Percentiles rank a stretch among this genome's conserved stretches.
Conservation (phyloP, 306 rosid genomes). For the Cicer arietinum region DNA sequence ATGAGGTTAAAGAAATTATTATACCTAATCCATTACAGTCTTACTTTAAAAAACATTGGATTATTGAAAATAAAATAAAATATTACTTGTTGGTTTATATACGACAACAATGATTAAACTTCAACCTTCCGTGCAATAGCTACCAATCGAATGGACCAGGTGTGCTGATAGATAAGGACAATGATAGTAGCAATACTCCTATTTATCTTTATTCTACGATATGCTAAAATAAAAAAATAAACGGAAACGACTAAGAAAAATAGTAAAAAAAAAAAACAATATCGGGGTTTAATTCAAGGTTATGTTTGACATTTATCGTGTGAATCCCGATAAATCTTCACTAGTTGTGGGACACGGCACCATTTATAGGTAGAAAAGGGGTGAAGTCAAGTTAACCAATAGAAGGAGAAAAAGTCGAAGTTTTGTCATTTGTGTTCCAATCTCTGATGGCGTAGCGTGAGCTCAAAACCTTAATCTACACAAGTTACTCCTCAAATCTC, state of each 20-base stretch:
- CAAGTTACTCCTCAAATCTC: not conserved
- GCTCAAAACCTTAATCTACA: slow-evolving; percentile 25
- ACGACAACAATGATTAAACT: slow-evolving; percentile 24
- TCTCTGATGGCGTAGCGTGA: slow-evolving; percentile 31
- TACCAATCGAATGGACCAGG: slow-evolving; percentile 30
- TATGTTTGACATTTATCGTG: slow-evolving; percentile 7
- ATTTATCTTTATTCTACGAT: slow-evolving; percentile 27
- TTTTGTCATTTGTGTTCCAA: not conserved
- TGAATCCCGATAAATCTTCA: not conserved
- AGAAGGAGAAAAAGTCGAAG: not conserved
- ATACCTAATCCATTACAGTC: no score
- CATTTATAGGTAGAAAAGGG: not conserved
- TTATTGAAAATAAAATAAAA: no score
- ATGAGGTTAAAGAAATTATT: no score
- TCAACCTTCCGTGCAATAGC: slow-evolving; percentile 24
- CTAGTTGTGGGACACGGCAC: slow-evolving; percentile 1
- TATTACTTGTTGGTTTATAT: slow-evolving; percentile 1
- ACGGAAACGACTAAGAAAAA: not conserved
- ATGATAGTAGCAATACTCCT: not conserved
- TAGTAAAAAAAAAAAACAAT: not conserved
- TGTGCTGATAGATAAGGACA: slow-evolving; percentile 31
- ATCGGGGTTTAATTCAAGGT: not conserved
- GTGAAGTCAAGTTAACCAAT: slow-evolving; percentile 12
- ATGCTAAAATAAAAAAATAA: not conserved
- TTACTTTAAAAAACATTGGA: no score